Percentiles rank a stretch among this genome's conserved stretches.
phyloP scores from a whole-genome alignment of 2,329 filamentous ascomycete genomes.

The Phialemonium atrogriseum region DNA sequence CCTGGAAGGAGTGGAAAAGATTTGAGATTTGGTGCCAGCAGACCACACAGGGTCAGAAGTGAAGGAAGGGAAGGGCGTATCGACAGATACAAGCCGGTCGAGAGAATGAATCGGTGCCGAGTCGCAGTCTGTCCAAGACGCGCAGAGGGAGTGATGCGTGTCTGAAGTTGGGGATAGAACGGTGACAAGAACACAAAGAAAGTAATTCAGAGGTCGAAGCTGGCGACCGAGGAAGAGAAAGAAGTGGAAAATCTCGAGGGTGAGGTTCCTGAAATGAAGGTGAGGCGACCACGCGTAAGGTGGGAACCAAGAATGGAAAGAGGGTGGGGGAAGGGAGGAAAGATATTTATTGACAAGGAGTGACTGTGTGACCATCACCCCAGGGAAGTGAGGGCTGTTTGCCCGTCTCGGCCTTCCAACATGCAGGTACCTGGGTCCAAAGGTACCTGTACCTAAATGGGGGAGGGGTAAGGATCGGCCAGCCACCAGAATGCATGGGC shows the following conservation, averaged over 20 bases:
- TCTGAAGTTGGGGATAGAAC: conserved; percentile 10
- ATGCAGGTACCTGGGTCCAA: too few species aligned
- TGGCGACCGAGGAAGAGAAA: conserved; percentile 7
- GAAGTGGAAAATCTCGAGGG: conserved; percentile 2
- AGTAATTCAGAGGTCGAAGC: conserved; percentile 12
- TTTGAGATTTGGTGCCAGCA: conserved; percentile 11
- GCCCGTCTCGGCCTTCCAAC: too few species aligned
- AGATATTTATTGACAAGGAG: too few species aligned
- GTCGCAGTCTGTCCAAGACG: conserved; percentile 45
- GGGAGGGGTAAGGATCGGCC: too few species aligned
- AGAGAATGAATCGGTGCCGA: conserved; percentile 12
- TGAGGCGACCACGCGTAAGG: conserved; percentile 1
- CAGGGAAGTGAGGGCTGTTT: too few species aligned
- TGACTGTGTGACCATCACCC: too few species aligned
- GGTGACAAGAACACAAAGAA: conserved; percentile 9
- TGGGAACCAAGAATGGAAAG: too few species aligned
- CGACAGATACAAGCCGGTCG: conserved; percentile 7
- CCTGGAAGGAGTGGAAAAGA: too few species aligned
- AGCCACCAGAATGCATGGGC: too few species aligned
- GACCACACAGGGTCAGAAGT: conserved; percentile 8
- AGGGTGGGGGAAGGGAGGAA: too few species aligned
- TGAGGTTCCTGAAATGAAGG: conserved; percentile 3
- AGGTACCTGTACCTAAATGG: too few species aligned
- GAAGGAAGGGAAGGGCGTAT: conserved; percentile 14
- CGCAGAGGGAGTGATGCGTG: conserved; percentile 31